Evolutionary conservation across 2,329 filamentous ascomycete genomes (phyloP).

Genomic region (Ophiocordyceps unilateralis): DNA sequence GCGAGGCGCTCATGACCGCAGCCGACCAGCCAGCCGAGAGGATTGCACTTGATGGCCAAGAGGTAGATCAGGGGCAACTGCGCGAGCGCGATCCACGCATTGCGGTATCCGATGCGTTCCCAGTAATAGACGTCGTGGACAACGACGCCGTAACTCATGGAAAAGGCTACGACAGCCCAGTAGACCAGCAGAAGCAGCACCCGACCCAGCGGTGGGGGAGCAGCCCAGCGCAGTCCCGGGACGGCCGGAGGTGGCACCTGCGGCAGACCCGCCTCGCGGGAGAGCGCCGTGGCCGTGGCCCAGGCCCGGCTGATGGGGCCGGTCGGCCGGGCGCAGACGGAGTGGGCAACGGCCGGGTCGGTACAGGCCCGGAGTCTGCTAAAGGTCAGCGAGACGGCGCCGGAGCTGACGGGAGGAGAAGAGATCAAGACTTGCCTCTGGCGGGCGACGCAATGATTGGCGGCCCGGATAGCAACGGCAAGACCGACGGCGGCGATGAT

Average conservation of each 20-base stretch:
- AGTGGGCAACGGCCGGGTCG: slow-evolving; percentile 25
- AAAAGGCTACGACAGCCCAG: slow-evolving; percentile 40
- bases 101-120: slow-evolving; percentile 50
- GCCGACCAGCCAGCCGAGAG: slow-evolving; percentile 43
- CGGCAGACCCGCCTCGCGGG: slow-evolving; percentile 38
- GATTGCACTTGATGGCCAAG: slow-evolving; percentile 39
- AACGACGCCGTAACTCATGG: slow-evolving; percentile 33
- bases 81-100: slow-evolving; percentile 47
- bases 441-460: slow-evolving; percentile 24
- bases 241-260: slow-evolving; percentile 27
- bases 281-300: slow-evolving; percentile 40
- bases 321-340: slow-evolving; percentile 35
- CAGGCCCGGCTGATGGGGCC: slow-evolving; percentile 29
- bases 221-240: slow-evolving; percentile 32
- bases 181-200: slow-evolving; percentile 35
- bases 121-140: slow-evolving; percentile 36
- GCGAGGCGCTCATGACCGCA: slow-evolving; percentile 52
- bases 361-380: slow-evolving; percentile 25
- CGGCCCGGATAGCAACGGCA: slow-evolving; percentile 20
- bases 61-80: slow-evolving; percentile 49
- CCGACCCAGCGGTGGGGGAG: slow-evolving; percentile 40
- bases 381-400: neutral
- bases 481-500: slow-evolving; percentile 29
- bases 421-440: slow-evolving; percentile 18
- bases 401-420: neutral